phyloP scores from a whole-genome alignment of 2,329 filamentous ascomycete species.

The Penicillium decumbens region DNA sequence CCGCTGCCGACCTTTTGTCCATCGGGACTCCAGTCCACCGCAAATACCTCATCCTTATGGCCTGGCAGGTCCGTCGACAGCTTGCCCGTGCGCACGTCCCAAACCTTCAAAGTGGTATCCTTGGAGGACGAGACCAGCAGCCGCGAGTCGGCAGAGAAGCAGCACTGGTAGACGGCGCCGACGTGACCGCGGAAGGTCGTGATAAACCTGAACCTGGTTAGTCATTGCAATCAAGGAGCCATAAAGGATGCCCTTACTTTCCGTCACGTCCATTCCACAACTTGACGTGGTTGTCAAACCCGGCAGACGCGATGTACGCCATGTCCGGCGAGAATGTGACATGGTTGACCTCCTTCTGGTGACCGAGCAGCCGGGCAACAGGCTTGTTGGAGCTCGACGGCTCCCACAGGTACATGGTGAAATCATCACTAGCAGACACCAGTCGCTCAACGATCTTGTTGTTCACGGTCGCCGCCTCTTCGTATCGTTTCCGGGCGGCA shows the following conservation, averaged over 20 bases:
- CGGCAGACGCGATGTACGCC: slow-evolving; percentile 75
- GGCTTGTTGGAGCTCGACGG: slow-evolving; percentile 74
- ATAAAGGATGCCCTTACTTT: slow-evolving; percentile 38
- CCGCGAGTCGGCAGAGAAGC: slow-evolving; percentile 89
- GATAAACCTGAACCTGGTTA: slow-evolving; percentile 60
- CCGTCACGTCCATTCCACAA: slow-evolving; percentile 76
- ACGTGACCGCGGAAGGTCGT: slow-evolving; percentile 85
- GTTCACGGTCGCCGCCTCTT: slow-evolving; percentile 73
- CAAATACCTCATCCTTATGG: slow-evolving; percentile 89
- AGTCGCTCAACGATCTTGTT: slow-evolving; percentile 76
- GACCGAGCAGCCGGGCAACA: slow-evolving; percentile 80
- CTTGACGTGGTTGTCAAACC: slow-evolving; percentile 94
- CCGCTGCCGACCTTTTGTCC: slow-evolving; percentile 85
- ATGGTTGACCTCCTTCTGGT: slow-evolving; percentile 95
- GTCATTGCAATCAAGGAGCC: not conserved
- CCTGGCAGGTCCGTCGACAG: slow-evolving; percentile 78
- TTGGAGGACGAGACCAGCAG: slow-evolving; percentile 82
- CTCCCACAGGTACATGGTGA: slow-evolving; percentile 95
- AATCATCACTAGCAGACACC: slow-evolving; percentile 89
- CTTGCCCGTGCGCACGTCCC: slow-evolving; percentile 83
- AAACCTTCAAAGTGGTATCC: slow-evolving; percentile 90
- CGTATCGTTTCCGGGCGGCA: slow-evolving; percentile 76
- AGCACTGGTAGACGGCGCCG: slow-evolving; percentile 84
- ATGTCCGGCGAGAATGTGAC: slow-evolving; percentile 92
- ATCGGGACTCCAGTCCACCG: slow-evolving; percentile 91